Conservation (phyloP, 768 basidiomycete genomes). For the Paxillus involutus region DNA sequence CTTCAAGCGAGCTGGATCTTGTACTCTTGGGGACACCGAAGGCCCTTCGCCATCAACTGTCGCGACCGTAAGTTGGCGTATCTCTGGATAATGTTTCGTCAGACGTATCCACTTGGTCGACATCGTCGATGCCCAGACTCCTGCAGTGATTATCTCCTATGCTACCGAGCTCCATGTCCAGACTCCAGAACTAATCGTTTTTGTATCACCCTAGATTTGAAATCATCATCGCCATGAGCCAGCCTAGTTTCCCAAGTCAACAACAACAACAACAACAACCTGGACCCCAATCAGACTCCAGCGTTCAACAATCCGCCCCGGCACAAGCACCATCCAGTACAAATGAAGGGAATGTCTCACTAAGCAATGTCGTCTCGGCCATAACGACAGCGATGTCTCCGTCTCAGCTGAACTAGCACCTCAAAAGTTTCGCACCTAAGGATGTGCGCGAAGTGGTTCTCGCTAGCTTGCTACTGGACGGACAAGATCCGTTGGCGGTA, state of each 20-base stretch:
- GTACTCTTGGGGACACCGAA: not conserved
- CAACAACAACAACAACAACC: too few species aligned
- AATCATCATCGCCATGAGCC: conserved; percentile 20
- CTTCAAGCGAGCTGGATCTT: not conserved
- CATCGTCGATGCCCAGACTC: not conserved
- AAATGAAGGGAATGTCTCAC: conserved; percentile 20
- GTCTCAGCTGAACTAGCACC: conserved; percentile 39
- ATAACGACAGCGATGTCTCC: conserved; percentile 45
- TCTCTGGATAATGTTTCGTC: not conserved
- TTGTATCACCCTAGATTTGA: not conserved
- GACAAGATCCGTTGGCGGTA: conserved; percentile 66
- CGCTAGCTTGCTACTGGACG: conserved; percentile 50
- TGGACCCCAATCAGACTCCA: conserved; percentile 13
- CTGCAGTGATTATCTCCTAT: not conserved
- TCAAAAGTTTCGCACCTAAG: conserved; percentile 49
- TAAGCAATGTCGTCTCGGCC: conserved; percentile 42
- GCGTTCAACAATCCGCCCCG: conserved; percentile 11
- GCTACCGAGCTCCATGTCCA: not conserved
- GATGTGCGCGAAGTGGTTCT: conserved; percentile 61
- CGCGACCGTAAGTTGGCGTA: conserved; percentile 7
- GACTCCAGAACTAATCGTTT: not conserved
- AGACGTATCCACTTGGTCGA: not conserved
- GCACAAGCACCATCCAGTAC: not conserved
- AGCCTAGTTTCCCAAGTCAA: conserved; percentile 26
- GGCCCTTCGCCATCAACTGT: conserved; percentile 1